phyloP scores from a whole-genome alignment of 2,329 filamentous ascomycete genomes.

The Neonectria magnoliae region DNA sequence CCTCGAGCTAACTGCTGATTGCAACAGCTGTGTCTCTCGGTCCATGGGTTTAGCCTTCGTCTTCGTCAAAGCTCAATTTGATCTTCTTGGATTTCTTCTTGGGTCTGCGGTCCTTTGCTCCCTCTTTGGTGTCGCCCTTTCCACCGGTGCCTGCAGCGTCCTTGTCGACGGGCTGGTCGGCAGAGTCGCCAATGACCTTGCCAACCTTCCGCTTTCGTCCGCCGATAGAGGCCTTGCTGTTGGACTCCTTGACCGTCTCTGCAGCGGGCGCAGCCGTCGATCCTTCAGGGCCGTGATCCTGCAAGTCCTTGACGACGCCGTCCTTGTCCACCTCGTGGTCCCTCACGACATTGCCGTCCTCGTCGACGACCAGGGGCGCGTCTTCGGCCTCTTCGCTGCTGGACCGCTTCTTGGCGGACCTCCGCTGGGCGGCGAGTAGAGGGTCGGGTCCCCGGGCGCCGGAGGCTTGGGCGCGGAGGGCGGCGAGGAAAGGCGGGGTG shows the following conservation, averaged over 20 bases:
- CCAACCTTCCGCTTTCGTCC: conserved; percentile 65
- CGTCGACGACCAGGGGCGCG: conserved; percentile 78
- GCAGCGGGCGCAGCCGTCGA: conserved; percentile 40
- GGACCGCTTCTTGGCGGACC: conserved; percentile 64
- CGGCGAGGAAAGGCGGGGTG: conserved; percentile 69
- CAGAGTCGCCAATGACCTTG: conserved; percentile 48
- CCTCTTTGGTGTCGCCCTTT: conserved; percentile 41
- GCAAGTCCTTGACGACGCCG: conserved; percentile 50
- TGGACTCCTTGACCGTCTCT: conserved; percentile 44
- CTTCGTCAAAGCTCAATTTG: conserved; percentile 74
- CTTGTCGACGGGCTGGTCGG: conserved; percentile 37
- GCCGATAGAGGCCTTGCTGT: conserved; percentile 46
- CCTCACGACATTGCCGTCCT: conserved; percentile 73
- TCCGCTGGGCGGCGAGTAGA: conserved; percentile 59
- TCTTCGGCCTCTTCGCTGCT: conserved; percentile 80
- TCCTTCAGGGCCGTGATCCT: conserved; percentile 33
- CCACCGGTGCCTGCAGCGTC: conserved; percentile 23
- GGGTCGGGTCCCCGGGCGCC: conserved; percentile 62
- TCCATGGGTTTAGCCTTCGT: conserved; percentile 56
- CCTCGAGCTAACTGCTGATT: not conserved
- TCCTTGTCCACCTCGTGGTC: conserved; percentile 57
- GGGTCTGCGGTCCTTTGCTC: conserved; percentile 44
- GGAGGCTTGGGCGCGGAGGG: conserved; percentile 63
- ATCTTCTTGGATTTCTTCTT: conserved; percentile 72
- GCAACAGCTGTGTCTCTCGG: not conserved